phyloP scores from a whole-genome alignment of 1,284 basidiomycete species.

The Rhodotorula sp. region DNA sequence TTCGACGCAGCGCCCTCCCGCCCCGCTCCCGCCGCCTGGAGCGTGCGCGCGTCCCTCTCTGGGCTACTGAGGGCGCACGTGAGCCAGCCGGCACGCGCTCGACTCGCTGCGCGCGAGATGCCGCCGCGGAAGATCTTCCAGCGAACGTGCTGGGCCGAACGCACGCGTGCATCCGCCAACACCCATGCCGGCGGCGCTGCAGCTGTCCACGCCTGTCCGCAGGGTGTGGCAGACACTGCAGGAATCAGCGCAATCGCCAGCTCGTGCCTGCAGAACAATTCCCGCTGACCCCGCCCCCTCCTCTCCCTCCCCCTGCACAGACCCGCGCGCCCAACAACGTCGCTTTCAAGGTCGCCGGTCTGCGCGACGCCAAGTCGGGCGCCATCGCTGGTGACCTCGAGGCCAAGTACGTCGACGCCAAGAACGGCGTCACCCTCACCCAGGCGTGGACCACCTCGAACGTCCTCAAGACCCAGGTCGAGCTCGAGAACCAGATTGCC shows the following conservation, averaged over 20 bases:
- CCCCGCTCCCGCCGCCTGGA: neutral
- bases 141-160: constrained; percentile 1
- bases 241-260: too few species aligned
- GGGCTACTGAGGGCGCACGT: neutral
- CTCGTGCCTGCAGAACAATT: too few species aligned
- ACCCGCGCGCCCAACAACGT: constrained; percentile 76
- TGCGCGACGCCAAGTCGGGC: constrained; percentile 69
- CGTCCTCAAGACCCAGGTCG: constrained; percentile 81
- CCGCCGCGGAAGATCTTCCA: neutral
- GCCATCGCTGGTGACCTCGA: constrained; percentile 80
- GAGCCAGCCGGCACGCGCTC: neutral
- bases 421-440: constrained; percentile 86
- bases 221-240: too few species aligned
- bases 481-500: constrained; percentile 97
- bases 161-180: neutral
- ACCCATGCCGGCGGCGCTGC: neutral
- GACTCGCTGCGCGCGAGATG: rapidly evolving
- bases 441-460: constrained; percentile 92
- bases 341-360: constrained; percentile 66
- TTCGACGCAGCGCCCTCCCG: neutral
- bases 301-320: constrained; percentile 74
- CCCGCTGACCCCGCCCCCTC: neutral
- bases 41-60: neutral
- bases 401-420: constrained; percentile 77
- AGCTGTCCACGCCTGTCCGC: neutral